These are phyloP conservation scores for Saccharomycopsis sp. DNA, from an alignment of 805 yeast genomes.

Conservation along the genomic window DNA sequence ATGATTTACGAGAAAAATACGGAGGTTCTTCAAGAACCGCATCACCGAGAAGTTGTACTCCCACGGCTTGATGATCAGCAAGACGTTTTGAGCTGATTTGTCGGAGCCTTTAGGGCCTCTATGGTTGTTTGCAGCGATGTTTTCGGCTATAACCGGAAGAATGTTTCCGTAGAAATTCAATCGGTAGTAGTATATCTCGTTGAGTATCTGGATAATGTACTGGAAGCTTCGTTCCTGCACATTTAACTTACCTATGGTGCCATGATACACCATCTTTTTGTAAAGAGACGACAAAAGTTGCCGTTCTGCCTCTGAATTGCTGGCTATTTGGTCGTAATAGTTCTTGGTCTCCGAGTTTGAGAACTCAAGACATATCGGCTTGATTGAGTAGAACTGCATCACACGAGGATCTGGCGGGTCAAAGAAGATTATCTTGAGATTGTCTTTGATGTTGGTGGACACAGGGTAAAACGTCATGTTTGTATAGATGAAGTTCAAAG, in stretches of 20 bases:
- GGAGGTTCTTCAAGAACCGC: slow-evolving; percentile 11
- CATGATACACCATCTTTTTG: slow-evolving; percentile 12
- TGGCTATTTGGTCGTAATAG: not conserved
- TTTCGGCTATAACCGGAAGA: not conserved
- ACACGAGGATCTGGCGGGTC: slow-evolving; percentile 21
- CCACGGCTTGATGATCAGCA: slow-evolving; percentile 16
- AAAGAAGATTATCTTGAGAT: slow-evolving; percentile 18
- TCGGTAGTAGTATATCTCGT: slow-evolving; percentile 17
- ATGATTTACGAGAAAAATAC: slow-evolving; percentile 15
- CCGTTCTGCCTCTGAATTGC: not conserved
- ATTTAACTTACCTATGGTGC: slow-evolving; percentile 6
- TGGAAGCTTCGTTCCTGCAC: slow-evolving; percentile 16
- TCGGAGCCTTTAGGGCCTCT: not conserved
- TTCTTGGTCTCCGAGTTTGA: not conserved
- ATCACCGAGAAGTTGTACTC: slow-evolving; percentile 14
- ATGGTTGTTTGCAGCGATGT: not conserved
- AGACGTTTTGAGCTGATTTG: not conserved
- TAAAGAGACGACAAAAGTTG: not conserved
- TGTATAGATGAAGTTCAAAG: slow-evolving; percentile 18
- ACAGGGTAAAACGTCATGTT: slow-evolving; percentile 18
- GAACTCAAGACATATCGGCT: slow-evolving; percentile 14
- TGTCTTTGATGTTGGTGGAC: slow-evolving; percentile 10
- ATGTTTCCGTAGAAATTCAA: slow-evolving; percentile 8
- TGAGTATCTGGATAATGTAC: slow-evolving; percentile 10
- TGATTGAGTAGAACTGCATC: slow-evolving; percentile 21